Evolutionary conservation across 2,329 filamentous ascomycete species (phyloP), one percentile per base, ranked within the genome.

Genomic region (Trichoderma cornu-damae): DNA sequence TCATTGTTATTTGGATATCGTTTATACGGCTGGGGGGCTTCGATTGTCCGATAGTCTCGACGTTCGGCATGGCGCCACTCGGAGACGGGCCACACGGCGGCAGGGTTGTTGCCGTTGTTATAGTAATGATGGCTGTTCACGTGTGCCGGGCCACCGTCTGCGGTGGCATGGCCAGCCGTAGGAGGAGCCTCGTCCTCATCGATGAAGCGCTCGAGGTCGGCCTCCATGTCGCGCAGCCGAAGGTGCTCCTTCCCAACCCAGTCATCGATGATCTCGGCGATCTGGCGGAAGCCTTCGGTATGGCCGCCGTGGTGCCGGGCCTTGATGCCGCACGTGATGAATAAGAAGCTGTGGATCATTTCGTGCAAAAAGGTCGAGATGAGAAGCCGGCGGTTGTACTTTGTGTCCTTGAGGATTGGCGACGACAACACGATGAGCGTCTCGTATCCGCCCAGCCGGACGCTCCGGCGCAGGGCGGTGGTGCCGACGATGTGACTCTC

Each of bases 281-380:
- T 86, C 44, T 73, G 73, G 26, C 75, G 73, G 63, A 87, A 87
- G 2, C 82, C 84, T 2, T 73, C 67, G 2, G 84, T 86, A 62
- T 87, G 84, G 0, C 84, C 84, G 9, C 82, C 83, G 40, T 76
- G 73, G 22, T 75, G 70, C 34, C 77, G 72, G 0, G 83, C 83
- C 42, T 77, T 74, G 66, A 83, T 80, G 3, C 84, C 84, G 62
- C 82, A 85, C 51, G 72, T 75, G 57, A 87, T 78, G 62, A 87
- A 87, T 14, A 87, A 72, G 65, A 85, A 87, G 68, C 83, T 83
- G 69, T 87, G 84, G 47, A 87, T 83, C 63, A 86, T 77, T 69
- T 87, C 84, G 65, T 87, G 84, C 46, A 87, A 65, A 61, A 87
- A 86, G 0, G 84, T 84, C 6, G 81, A 82, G 48, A 87, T 84